Percentiles rank a stretch among this genome's conserved stretches.
Evolutionary conservation across 2,329 filamentous ascomycete species (phyloP).

Genomic region (Arthrobotrys sphaeroides): DNA sequence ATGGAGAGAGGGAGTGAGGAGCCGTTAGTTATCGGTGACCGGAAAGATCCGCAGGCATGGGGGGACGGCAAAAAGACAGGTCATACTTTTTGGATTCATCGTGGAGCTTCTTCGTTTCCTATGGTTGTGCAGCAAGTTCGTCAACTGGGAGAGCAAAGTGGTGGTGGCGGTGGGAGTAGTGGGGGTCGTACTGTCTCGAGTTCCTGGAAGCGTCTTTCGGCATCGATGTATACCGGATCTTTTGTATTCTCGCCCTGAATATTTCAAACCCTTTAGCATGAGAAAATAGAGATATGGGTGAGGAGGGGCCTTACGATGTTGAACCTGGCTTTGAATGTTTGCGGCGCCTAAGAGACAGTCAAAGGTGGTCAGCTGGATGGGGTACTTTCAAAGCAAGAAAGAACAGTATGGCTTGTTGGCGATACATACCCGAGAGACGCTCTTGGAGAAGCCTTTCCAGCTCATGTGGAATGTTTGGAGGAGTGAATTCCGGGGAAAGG

Average conservation of each 20-base stretch:
- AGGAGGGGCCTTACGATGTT: slow-evolving; percentile 72
- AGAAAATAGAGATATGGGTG: too few relatives aligned
- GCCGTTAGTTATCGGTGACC: slow-evolving; percentile 4
- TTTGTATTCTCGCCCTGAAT: slow-evolving; percentile 89
- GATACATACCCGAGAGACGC: slow-evolving; percentile 77
- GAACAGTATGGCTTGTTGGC: too few relatives aligned
- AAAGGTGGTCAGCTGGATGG: neutral
- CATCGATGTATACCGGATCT: slow-evolving; percentile 92
- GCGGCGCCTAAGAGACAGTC: slow-evolving; percentile 82
- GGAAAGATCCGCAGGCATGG: neutral
- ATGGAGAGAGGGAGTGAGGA: slow-evolving; percentile 56
- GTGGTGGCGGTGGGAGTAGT: neutral
- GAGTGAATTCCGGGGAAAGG: neutral
- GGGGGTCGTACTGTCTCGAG: slow-evolving; percentile 71
- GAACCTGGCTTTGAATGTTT: slow-evolving; percentile 89
- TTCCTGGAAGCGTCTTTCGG: slow-evolving; percentile 91
- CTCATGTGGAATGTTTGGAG: slow-evolving; percentile 72
- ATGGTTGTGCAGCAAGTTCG: slow-evolving; percentile 39
- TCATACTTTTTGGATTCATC: slow-evolving; percentile 86
- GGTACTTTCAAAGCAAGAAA: too few relatives aligned
- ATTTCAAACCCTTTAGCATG: too few relatives aligned
- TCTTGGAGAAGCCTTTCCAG: slow-evolving; percentile 95
- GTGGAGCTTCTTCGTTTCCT: slow-evolving; percentile 93
- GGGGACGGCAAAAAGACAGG: neutral
- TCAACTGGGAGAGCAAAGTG: slow-evolving; percentile 3